A percentile compares a stretch with the other conserved stretches of the same genome.
These are phyloP conservation scores for Leccinellum albellum DNA, from an alignment of 768 basidiomycete genomes.

Conservation along the genomic window DNA sequence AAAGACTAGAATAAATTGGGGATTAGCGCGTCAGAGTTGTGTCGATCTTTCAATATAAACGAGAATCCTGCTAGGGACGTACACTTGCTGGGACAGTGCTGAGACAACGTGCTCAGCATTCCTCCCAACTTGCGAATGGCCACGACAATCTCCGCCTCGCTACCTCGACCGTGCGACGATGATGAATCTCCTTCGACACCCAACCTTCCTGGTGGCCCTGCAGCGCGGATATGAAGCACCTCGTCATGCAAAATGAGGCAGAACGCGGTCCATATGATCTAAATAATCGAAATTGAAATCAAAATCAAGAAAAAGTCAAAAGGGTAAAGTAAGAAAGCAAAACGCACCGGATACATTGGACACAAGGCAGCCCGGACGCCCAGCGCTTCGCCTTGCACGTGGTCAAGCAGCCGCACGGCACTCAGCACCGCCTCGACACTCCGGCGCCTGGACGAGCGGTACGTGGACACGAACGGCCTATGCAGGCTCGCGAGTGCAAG, in stretches of 20 bases:
- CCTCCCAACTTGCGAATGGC: slow-evolving; percentile 18
- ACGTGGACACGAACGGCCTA: slow-evolving; percentile 13
- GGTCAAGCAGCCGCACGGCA: slow-evolving; percentile 15
- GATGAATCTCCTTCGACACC: background rate
- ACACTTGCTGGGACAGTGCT: slow-evolving; percentile 19
- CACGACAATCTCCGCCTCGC: slow-evolving; percentile 8
- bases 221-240: slow-evolving; percentile 15
- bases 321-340: too few species aligned
- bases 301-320: background rate
- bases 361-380: slow-evolving; percentile 2
- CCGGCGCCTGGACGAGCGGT: slow-evolving; percentile 11
- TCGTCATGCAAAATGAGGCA: slow-evolving; percentile 23
- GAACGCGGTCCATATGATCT: slow-evolving; percentile 25
- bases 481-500: slow-evolving; percentile 27
- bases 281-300: background rate
- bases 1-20: slow-evolving; percentile 13
- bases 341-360: slow-evolving; percentile 18
- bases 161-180: slow-evolving; percentile 1
- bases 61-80: background rate
- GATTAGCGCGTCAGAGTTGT: background rate
- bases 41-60: background rate
- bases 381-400: slow-evolving; percentile 1
- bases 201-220: background rate
- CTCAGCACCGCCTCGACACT: slow-evolving; percentile 16
- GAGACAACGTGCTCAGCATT: slow-evolving; percentile 15